Base-by-base conservation (phyloP, 257 asterid species). In the Coffea canephora region DNA sequence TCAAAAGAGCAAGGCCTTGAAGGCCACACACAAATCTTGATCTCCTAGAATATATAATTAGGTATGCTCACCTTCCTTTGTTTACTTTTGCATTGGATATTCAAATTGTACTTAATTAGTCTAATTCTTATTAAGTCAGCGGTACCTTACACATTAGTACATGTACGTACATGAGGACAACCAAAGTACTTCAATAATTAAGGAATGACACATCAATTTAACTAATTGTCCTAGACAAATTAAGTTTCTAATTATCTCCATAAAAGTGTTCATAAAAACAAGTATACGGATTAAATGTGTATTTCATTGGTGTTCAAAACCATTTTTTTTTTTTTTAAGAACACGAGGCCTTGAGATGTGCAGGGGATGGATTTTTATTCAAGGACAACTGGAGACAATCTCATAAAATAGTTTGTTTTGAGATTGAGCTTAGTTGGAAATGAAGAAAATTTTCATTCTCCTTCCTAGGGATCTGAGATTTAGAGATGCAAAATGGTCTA, bases 401-500 rank as follows among this genome's bases (percentile, higher is more conserved):
- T 52, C 41, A 23, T 50, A 77, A 77, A 67, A 50, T 36, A 78
- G 46, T 78, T 41, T 48, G 41, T 6, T n/a, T 16, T 43, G 36
- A 6, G 75, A 69, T 52, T 68, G 50, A 36, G 49, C 54, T 27
- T 52, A 50, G 75, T 77, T 67, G 49, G 59, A 72, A 64, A 45
- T 62, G 67, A 31, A 11, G 48, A 76, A 68, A 77, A 77, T 41
- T n/a, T 12, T 21, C 25, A 34, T 52, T 45, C 68, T 18, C 6
- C 23, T 21, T 34, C 25, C 71, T 67, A 15, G 69, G 81, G 81
- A 69, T 77, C 74, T 21, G 69, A 19, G 71, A 31, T 27, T 73
- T 31, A 31, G 21, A 75, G n/a, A 49, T 18, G 19, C 52, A 19
- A 46, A 62, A 15, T 27, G n/a, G 39, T 67, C 45, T 5, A 31